A percentile compares a stretch with the other conserved stretches of the same genome.
Conservation (phyloP, 1,284 basidiomycete species). For the Trichosporon inkin region DNA sequence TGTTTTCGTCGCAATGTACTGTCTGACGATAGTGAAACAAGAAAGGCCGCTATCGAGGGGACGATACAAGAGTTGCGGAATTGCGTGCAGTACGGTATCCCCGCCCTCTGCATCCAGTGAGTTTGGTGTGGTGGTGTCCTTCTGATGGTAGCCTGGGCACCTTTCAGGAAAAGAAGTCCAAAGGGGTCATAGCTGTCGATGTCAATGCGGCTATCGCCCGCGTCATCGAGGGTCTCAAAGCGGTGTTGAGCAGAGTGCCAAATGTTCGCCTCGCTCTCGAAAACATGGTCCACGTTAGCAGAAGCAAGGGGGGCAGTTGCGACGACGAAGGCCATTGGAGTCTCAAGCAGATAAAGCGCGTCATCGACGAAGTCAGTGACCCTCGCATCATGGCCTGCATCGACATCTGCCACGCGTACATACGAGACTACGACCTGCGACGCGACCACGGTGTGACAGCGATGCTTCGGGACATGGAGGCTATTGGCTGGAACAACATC, state of each 20-base stretch:
- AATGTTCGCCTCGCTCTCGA: conserved; percentile 16
- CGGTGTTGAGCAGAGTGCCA: conserved; percentile 1
- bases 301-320: background rate
- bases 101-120: conserved; percentile 19
- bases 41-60: background rate
- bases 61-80: conserved; percentile 12
- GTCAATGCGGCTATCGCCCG: conserved; percentile 4
- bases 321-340: conserved; percentile 2
- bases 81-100: conserved; percentile 6
- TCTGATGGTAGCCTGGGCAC: conserved; percentile 6
- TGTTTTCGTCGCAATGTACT: background rate
- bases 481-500: background rate
- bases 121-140: background rate
- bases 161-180: background rate
- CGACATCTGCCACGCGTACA: conserved; percentile 23
- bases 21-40: conserved; percentile 5
- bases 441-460: background rate
- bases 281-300: conserved; percentile 15
- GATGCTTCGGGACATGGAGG: background rate
- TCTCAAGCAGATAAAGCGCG: background rate
- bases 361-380: conserved; percentile 12
- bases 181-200: background rate
- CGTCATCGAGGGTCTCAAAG: background rate
- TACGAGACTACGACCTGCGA: conserved; percentile 16
- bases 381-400: conserved; percentile 14